Base-by-base conservation (phyloP, 345 rosid species). In the Ricinus communis region DNA sequence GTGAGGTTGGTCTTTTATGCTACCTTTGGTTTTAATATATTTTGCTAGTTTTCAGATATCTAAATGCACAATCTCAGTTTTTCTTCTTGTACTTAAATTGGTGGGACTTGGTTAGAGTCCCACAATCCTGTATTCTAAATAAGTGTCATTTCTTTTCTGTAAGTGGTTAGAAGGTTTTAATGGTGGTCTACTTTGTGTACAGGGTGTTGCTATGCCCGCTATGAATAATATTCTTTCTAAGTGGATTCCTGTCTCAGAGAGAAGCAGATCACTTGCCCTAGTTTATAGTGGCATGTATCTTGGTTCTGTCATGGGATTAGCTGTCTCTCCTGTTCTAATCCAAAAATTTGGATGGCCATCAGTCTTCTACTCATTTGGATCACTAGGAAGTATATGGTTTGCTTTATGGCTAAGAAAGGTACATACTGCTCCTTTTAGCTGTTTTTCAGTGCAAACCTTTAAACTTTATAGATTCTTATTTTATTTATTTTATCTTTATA, bases 141-240 rank as follows among this genome's bases (percentile, higher is more conserved):
- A 27, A 9, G 43, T 46, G 58, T 21, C 50, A 13, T 49, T 76
- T 68, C 70, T 41, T 45, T 65, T 58, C 62, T 27, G 36, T 40
- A 40, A 65, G 71, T 45, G 55, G 63, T 46, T 16, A 31, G 63
- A 53, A 60, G 62, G 56, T 52, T 76, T 69, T 49, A 56, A 72
- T 66, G 8, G 69, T 62, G 72, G 73, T 78, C 66, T 69, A 70
- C 74, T 71, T 80, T 74, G 40, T 64, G 31, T 62, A 14, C 90
- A 94, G 97, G 98, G 98, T 75, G 98, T 94, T 74, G 98, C 98
- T 52, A 94, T 94, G 98, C 98, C 98, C 80, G 97, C 98, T 47
- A 94, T 94, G 98, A 94, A 94, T 84, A 94, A 91, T 87, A 78
- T 91, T 70, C 87, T 94, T 69, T 94, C 98, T 27, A 91, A 86